Evolutionary conservation across 2,329 filamentous ascomycete species (phyloP), one percentile per base, ranked within the genome.

Genomic region (Colletotrichum sp.): DNA sequence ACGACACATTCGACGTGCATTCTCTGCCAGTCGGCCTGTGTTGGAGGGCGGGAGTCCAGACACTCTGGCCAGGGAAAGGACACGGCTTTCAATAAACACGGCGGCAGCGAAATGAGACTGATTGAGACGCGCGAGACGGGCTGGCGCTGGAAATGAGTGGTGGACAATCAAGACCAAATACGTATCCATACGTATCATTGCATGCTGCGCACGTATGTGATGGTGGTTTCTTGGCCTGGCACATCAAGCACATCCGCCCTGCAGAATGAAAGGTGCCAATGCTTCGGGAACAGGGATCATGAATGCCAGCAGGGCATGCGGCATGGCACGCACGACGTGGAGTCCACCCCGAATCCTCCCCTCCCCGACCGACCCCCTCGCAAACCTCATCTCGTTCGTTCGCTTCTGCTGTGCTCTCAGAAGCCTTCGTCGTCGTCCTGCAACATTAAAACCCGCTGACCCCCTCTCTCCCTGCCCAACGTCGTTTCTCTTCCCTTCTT

Each of bases 371-470:
- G 49, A 24, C 71, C 63, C 72, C 73, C n/a, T 68, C 73, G 26
- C 39, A 71, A 68, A 65, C 66, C 55, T 73, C 73, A 68, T 76
- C 69, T 76, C 73, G 69, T 76, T 76, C 73, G 74, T 44, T 75
- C 59, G 70, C n/a, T 74, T 68, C 62, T 52, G 32, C 13, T 55
- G 52, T 15, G 52, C 57, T 64, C 32, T 39, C 57, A 34, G 70
- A 66, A 75, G 64, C 36, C 65, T 66, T 76, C 60, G 59, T 60
- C 73, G 32, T 76, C 69, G 59, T 72, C 62, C 75, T 73, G 77
- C 75, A 77, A 78, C 75, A 84, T 85, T 85, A 85, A 85, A 86
- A 85, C 81, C 83, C 83, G 81, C 81, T 81, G 79, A 79, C 81
- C 83, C 83, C 84, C 84, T 81, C 81, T 82, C 80, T 80, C 69